Evolutionary conservation across 169 alveolate genomes (phyloP), one percentile per base, ranked within the genome.

Genomic region (Besnoitia besnoiti): DNA sequence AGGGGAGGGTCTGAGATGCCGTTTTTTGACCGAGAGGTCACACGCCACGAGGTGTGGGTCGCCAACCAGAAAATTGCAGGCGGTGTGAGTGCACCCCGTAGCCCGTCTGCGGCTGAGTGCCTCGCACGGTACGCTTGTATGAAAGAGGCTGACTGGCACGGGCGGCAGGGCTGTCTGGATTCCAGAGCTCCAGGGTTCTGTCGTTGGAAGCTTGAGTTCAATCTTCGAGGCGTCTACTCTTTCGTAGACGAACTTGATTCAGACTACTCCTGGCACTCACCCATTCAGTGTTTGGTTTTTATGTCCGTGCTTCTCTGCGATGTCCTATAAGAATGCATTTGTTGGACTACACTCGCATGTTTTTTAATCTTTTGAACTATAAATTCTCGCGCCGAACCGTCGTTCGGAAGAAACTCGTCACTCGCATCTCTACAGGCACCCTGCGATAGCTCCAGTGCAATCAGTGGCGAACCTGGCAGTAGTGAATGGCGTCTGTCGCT

Each of bases 1-100:
- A 77, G 87, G 87, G 87, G 87, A 77, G 87, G 87, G 87, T 77
- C 87, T 77, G 87, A 77, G 87, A 77, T 77, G 87, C 87, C 87
- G 87, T 7, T 37, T 37, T 40, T 39, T 42, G 87, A 77, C 87
- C 87, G 55, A 77, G 55, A 77, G 87, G 87, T 77, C 55, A 42
- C 87, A 77, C 47, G 87, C 59, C 59, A 27, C 59, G 40, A 77
- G 87, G 55, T 35, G 87, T 77, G 87, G 55, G 87, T 77, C 87
- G 87, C 59, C 87, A 77, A 77, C 87, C 87, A 77, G 87, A 77
- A 77, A 77, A 37, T 30, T 3, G 4, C 21, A 4, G 61, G 12
- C 33, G 59, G 59, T 8, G 12, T 10, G 59, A 35, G 87, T 27
- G 87, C 87, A 77, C 87, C 87, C 87, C 33, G 87, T 16, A 35